Evolutionary conservation across 2,329 filamentous ascomycete species (phyloP).

Genomic region (Corniculantispora saksenae): DNA sequence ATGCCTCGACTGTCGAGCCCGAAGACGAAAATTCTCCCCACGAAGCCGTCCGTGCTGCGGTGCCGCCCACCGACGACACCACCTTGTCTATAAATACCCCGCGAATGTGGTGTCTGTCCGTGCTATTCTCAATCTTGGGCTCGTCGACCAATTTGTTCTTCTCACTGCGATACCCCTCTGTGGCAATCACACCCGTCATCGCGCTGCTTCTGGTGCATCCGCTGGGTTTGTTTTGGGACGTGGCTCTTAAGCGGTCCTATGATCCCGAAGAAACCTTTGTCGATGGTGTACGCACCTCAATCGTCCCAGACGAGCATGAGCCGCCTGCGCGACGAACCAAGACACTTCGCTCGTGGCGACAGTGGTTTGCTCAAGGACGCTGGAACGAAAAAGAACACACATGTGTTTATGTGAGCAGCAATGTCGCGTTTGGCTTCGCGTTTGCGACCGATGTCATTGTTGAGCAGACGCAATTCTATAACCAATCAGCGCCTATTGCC

Average conservation of each 20-base stretch:
- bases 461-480: constrained; percentile 86
- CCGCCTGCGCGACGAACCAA: constrained; percentile 24
- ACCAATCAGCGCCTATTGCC: constrained; percentile 72
- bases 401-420: constrained; percentile 86
- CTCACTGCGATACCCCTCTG: constrained; percentile 85
- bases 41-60: constrained; percentile 77
- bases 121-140: constrained; percentile 76
- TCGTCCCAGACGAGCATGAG: constrained; percentile 25
- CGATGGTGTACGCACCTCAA: constrained; percentile 45
- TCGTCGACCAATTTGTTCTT: constrained; percentile 88
- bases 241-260: constrained; percentile 63
- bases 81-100: constrained; percentile 83
- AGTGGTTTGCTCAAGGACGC: constrained; percentile 76
- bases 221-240: constrained; percentile 78
- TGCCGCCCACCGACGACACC: constrained; percentile 73
- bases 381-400: constrained; percentile 92
- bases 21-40: constrained; percentile 72
- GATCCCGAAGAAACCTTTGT: constrained; percentile 51
- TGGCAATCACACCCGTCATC: constrained; percentile 87
- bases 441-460: constrained; percentile 90
- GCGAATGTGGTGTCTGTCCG: constrained; percentile 82
- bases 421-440: constrained; percentile 85
- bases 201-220: constrained; percentile 83
- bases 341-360: constrained; percentile 50
- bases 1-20: constrained; percentile 40